Conservation (phyloP, 805 yeast species). For the Metschnikowia drakensbergensis region DNA sequence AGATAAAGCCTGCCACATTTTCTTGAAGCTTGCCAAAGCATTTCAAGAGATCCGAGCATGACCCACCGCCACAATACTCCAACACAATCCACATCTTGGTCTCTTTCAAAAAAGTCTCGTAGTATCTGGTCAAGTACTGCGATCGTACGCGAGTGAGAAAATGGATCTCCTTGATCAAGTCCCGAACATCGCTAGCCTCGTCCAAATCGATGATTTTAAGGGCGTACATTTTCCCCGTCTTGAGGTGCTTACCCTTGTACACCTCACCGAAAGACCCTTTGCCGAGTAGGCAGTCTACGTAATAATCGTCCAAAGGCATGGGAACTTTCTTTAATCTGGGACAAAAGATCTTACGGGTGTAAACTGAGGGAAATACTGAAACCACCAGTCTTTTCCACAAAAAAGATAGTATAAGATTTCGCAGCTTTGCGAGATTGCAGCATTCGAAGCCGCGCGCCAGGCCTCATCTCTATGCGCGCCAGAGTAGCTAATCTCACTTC, state of each 20-base stretch:
- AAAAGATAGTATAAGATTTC: conserved; percentile 1
- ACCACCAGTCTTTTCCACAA: conserved; percentile 1
- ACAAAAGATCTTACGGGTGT: too few species aligned
- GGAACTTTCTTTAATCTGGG: background rate
- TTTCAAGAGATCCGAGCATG: conserved; percentile 72
- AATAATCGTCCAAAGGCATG: conserved; percentile 18
- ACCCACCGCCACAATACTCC: conserved; percentile 96
- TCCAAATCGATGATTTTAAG: conserved; percentile 85
- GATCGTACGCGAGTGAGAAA: conserved; percentile 39
- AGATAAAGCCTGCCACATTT: conserved; percentile 44
- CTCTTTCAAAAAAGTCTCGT: conserved; percentile 60
- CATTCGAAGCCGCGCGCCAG: background rate
- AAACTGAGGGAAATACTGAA: background rate
- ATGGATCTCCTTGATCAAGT: conserved; percentile 71
- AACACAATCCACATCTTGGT: conserved; percentile 81
- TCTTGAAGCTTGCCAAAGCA: conserved; percentile 54
- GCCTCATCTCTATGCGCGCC: conserved; percentile 4
- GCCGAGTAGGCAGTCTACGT: conserved; percentile 44
- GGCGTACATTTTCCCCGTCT: conserved; percentile 56
- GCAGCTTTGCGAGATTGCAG: conserved; percentile 7
- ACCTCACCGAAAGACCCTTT: conserved; percentile 88
- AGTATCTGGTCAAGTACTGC: conserved; percentile 60
- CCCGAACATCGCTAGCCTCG: conserved; percentile 63
- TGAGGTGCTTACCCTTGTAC: conserved; percentile 47
- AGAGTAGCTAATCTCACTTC: background rate